These are phyloP conservation scores for Nemania bipapillata DNA, from an alignment of 2,329 filamentous ascomycete species.

Conservation along the genomic window DNA sequence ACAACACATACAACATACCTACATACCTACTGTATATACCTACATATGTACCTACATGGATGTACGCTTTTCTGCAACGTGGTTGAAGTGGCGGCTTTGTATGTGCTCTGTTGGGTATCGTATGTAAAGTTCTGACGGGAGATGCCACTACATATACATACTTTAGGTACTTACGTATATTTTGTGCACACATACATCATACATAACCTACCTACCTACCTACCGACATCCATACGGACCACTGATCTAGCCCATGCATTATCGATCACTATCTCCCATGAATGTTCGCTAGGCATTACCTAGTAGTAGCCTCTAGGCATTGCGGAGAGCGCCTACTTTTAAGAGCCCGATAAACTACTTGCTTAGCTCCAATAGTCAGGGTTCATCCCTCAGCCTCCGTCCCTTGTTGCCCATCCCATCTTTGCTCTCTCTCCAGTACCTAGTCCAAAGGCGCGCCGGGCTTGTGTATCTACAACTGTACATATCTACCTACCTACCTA, in stretches of 20 bases:
- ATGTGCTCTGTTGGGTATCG: not conserved
- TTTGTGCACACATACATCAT: slow-evolving; percentile 5
- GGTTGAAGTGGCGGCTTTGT: slow-evolving; percentile 12
- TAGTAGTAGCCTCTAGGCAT: not conserved
- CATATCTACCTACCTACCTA: too few relatives aligned
- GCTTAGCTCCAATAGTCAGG: not conserved
- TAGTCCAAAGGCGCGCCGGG: slow-evolving; percentile 7
- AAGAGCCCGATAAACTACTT: not conserved
- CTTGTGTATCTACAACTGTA: not conserved
- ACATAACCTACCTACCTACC: not conserved
- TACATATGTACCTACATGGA: slow-evolving; percentile 2
- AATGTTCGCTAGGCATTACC: not conserved
- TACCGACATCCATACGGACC: too few relatives aligned
- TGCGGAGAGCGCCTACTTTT: not conserved
- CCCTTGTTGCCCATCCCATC: slow-evolving; percentile 7
- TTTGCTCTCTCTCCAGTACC: not conserved
- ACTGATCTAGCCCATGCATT: slow-evolving; percentile 16
- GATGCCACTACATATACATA: slow-evolving; percentile 18
- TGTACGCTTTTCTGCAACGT: slow-evolving; percentile 14
- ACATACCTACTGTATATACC: not conserved
- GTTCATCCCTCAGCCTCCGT: slow-evolving; percentile 6
- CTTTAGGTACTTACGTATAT: too few relatives aligned
- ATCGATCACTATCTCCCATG: slow-evolving; percentile 20
- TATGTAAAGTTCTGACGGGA: slow-evolving; percentile 26
- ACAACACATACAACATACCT: not conserved